These are phyloP conservation scores for Botryosphaeria dothidea DNA, from an alignment of 2,329 filamentous ascomycete species.

Conservation along the genomic window DNA sequence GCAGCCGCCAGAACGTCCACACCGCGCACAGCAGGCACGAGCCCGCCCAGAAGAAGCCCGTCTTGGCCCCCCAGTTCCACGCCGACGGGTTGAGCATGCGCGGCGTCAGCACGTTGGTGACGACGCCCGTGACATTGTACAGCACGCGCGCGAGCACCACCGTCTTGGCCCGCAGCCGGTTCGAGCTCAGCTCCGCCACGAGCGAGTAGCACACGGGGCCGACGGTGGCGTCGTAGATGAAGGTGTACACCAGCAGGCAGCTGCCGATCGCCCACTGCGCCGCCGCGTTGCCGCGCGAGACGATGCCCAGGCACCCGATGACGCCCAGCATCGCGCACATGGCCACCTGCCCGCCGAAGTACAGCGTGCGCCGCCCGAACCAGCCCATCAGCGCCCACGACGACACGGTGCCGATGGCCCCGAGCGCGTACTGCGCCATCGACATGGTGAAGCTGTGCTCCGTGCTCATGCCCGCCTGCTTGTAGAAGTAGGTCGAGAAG, in stretches of 20 bases:
- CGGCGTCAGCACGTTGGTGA: constrained; percentile 78
- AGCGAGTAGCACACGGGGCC: constrained; percentile 88
- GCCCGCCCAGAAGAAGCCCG: constrained; percentile 84
- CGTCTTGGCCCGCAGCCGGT: constrained; percentile 85
- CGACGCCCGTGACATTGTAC: constrained; percentile 73
- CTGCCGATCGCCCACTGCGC: constrained; percentile 45
- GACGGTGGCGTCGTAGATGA: constrained; percentile 82
- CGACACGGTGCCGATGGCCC: constrained; percentile 76
- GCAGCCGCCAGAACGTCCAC: constrained; percentile 78
- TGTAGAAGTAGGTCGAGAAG: constrained; percentile 50
- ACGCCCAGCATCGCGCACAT: constrained; percentile 68
- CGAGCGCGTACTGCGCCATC: constrained; percentile 59
- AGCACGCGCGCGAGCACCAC: constrained; percentile 79
- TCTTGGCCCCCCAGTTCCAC: constrained; percentile 84
- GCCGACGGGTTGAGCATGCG: constrained; percentile 85
- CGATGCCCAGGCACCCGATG: constrained; percentile 77
- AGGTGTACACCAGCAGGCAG: constrained; percentile 44
- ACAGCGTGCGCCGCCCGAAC: constrained; percentile 72
- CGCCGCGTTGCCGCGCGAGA: constrained; percentile 49
- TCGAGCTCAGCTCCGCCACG: constrained; percentile 79
- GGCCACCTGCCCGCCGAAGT: constrained; percentile 62
- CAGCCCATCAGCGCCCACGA: constrained; percentile 82
- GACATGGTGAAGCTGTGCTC: constrained; percentile 46
- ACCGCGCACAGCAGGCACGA: constrained; percentile 77
- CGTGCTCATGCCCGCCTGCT: constrained; percentile 46